Evolutionary conservation across 495 filamentous ascomycete genomes (phyloP).

Genomic region (Penicillium lividum): DNA sequence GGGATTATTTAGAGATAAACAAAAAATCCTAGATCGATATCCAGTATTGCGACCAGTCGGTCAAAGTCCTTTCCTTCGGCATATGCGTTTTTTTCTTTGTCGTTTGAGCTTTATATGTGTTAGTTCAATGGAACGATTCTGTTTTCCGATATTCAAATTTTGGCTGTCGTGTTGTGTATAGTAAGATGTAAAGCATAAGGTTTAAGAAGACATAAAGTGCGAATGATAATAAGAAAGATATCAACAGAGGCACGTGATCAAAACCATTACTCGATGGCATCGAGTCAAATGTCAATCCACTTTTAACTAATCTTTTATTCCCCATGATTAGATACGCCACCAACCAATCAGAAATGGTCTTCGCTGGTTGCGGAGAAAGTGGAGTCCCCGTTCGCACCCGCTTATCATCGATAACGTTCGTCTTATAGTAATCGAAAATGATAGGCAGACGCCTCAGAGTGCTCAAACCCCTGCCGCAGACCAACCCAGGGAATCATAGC

Average conservation of each 20-base stretch:
- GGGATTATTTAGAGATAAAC: constrained; percentile 12
- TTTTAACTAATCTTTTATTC: constrained; percentile 13
- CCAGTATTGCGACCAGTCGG: not conserved
- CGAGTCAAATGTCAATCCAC: constrained; percentile 32
- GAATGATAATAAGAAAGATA: too few relatives aligned
- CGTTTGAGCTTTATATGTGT: constrained; percentile 4
- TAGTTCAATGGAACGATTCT: constrained; percentile 2
- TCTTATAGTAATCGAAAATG: constrained; percentile 26
- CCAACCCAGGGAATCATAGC: constrained; percentile 5
- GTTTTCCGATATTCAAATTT: not conserved
- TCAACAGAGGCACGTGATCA: not conserved
- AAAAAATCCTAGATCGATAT: constrained; percentile 20
- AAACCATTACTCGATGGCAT: constrained; percentile 45
- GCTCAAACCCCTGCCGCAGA: constrained; percentile 15
- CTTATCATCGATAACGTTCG: constrained; percentile 21
- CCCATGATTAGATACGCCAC: constrained; percentile 26
- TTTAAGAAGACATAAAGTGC: too few relatives aligned
- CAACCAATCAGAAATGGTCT: constrained; percentile 12
- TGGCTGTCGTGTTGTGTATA: not conserved
- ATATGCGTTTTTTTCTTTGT: constrained; percentile 6
- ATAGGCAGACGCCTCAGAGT: constrained; percentile 15
- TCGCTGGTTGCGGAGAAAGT: constrained; percentile 21
- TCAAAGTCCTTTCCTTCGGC: constrained; percentile 4
- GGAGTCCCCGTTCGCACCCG: constrained; percentile 12
- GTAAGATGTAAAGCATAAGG: not conserved